Percentiles rank a stretch among this genome's conserved stretches.
Evolutionary conservation across 179 eudicot genomes (phyloP).

Genomic region (Heliamphora ciliata): DNA sequence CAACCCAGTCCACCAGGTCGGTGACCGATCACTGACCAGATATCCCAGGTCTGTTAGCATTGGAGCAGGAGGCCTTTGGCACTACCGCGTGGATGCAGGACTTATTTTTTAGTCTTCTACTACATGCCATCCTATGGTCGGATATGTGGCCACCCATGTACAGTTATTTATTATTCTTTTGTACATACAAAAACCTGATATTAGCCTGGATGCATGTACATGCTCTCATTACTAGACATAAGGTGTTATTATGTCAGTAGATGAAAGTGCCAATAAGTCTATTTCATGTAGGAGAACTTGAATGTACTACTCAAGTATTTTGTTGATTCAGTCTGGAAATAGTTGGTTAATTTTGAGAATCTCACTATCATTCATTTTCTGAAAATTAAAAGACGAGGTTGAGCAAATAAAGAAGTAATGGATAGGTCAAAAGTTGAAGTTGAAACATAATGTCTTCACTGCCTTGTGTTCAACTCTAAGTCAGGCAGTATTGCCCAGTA

Average conservation of each 20-base stretch:
- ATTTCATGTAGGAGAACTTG: slow-evolving; percentile 59
- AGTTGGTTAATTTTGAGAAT: slow-evolving; percentile 61
- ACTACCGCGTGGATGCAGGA: too few relatives aligned
- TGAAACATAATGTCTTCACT: slow-evolving; percentile 67
- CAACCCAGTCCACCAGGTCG: too few relatives aligned
- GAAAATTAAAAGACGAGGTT: slow-evolving; percentile 62
- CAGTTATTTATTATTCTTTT: too few relatives aligned
- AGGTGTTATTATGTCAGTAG: not conserved
- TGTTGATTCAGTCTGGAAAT: slow-evolving; percentile 77
- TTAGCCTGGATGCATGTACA: too few relatives aligned
- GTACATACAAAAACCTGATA: too few relatives aligned
- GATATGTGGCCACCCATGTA: too few relatives aligned
- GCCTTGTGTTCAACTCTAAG: slow-evolving; percentile 65
- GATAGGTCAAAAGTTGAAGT: slow-evolving; percentile 36
- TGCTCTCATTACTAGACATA: too few relatives aligned
- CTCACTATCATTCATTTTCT: slow-evolving; percentile 49
- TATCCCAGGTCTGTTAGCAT: too few relatives aligned
- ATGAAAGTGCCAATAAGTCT: slow-evolving; percentile 3
- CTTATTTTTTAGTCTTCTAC: too few relatives aligned
- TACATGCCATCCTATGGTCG: too few relatives aligned
- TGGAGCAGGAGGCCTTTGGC: too few relatives aligned
- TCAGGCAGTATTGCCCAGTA: slow-evolving; percentile 56
- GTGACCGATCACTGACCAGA: too few relatives aligned
- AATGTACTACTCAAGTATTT: slow-evolving; percentile 66
- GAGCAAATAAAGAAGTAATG: slow-evolving; percentile 54